Evolutionary conservation across 2,329 filamentous ascomycete genomes (phyloP).

Genomic region (Dactylella cylindrospora): DNA sequence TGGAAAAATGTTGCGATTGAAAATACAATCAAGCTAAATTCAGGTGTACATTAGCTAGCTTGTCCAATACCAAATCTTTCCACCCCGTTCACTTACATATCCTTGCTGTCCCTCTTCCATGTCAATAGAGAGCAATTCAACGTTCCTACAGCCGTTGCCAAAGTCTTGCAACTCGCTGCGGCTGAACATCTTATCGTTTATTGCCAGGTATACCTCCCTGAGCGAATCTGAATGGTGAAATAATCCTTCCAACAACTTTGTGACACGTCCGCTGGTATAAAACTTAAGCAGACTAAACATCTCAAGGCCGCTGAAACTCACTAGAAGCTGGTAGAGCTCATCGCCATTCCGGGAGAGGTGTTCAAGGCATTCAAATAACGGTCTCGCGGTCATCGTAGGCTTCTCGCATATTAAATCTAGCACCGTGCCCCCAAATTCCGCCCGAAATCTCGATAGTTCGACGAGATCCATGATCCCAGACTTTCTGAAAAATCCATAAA

Average conservation of each 20-base stretch:
- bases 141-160: constrained; percentile 12
- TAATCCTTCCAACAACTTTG: constrained; percentile 17
- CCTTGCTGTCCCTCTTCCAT: constrained; percentile 18
- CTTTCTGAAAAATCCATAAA: too few relatives aligned
- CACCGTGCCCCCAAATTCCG: too few relatives aligned
- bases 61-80: background rate
- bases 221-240: constrained; percentile 23
- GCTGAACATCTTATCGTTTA: constrained; percentile 1
- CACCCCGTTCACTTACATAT: background rate
- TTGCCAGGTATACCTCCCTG: constrained; percentile 9
- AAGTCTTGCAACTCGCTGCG: background rate
- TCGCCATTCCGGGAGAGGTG: too few relatives aligned
- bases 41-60: background rate
- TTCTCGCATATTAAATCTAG: too few relatives aligned
- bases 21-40: constrained; percentile 20
- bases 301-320: too few relatives aligned
- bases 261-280: too few relatives aligned
- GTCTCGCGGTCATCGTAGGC: too few relatives aligned
- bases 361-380: too few relatives aligned
- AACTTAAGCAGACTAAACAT: too few relatives aligned
- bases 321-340: too few relatives aligned
- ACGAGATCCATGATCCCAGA: too few relatives aligned
- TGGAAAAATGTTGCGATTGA: constrained; percentile 14
- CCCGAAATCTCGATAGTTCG: too few relatives aligned
- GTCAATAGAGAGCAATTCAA: constrained; percentile 10